Evolutionary conservation across 164 flowering plant species (phyloP), one percentile per base, ranked within the genome.

Genomic region (Sextonia rubra): DNA sequence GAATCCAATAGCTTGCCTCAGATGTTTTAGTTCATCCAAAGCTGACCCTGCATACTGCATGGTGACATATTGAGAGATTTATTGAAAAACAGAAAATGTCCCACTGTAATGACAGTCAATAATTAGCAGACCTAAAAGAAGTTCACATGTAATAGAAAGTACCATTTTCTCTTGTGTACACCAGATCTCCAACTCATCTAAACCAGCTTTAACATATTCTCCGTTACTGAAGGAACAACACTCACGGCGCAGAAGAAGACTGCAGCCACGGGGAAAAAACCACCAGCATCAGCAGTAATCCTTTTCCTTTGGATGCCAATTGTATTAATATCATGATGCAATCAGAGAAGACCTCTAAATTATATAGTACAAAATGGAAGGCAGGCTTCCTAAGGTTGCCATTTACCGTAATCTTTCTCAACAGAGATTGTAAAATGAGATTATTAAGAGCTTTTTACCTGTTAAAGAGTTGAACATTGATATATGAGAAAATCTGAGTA

Each of bases 161-260:
- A 91, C 94, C 91, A 86, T 93, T 70, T 86, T 89, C 76, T 82
- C 90, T 78, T 83, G 82, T 66, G 77, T 71, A 78, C 95, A 91
- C 99, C 99, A 94, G 47, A 83, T 71, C 77, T 92, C 97, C 76
- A 92, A 69, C 75, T 90, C 92, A 78, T 79, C 95, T 69, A 94
- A 82, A 32, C 97, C 99, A 29, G 91, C 74, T 79, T 94, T 92
- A 30, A 94, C 91, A 83, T 86, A 88, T 70, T 94, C 94, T 18
- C 97, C 97, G 76, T 89, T 90, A 79, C 89, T 86, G 69, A 92
- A 91, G 64, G 97, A 83, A 81, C 97, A 92, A 74, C 93, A 86
- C 80, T 94, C 97, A 73, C 83, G 87, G 22, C 86, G 89, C 27
- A 91, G 88, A 0, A 94, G 93, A 82, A 94, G 90, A 79, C 99